phyloP scores from a whole-genome alignment of 139 green algal species.

The Trebouxia sp. region DNA sequence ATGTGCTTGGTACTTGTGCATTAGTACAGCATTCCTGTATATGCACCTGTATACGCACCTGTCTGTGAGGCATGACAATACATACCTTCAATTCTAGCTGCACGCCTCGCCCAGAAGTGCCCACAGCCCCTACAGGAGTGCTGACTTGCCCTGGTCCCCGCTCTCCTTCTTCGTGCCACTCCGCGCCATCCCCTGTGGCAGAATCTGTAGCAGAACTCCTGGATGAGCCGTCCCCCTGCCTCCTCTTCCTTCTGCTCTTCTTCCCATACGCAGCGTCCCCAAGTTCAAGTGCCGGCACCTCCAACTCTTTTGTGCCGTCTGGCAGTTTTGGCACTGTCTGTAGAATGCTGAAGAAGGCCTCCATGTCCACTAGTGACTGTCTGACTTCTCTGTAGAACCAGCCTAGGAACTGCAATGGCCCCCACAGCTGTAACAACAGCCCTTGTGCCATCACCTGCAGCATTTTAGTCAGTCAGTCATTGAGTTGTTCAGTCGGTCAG shows the following conservation, averaged over 20 bases:
- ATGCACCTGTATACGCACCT: no score
- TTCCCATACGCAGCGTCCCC: constrained; percentile 30
- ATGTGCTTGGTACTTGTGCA: no score
- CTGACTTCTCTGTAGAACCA: constrained; percentile 92
- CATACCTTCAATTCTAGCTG: constrained; percentile 17
- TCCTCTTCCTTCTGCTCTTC: no score
- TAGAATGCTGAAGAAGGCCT: constrained; percentile 91
- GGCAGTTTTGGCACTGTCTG: constrained; percentile 55
- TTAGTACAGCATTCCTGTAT: no score
- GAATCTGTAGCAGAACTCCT: no score
- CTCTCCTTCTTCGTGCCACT: constrained; percentile 6
- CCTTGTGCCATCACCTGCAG: constrained; percentile 80
- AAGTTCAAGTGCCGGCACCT: not conserved
- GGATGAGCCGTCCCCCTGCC: no score
- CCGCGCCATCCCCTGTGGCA: no score
- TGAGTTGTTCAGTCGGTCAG: no score
- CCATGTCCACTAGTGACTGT: constrained; percentile 92
- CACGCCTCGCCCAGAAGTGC: constrained; percentile 2
- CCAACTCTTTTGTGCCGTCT: constrained; percentile 58
- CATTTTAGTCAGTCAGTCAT: constrained; percentile 35
- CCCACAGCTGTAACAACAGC: constrained; percentile 94
- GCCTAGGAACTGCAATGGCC: constrained; percentile 89
- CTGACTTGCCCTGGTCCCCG: not conserved
- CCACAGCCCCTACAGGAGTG: not conserved
- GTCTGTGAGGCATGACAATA: not conserved